Base-by-base conservation (phyloP, 768 basidiomycete species). In the Leccinellum rugosiceps region DNA sequence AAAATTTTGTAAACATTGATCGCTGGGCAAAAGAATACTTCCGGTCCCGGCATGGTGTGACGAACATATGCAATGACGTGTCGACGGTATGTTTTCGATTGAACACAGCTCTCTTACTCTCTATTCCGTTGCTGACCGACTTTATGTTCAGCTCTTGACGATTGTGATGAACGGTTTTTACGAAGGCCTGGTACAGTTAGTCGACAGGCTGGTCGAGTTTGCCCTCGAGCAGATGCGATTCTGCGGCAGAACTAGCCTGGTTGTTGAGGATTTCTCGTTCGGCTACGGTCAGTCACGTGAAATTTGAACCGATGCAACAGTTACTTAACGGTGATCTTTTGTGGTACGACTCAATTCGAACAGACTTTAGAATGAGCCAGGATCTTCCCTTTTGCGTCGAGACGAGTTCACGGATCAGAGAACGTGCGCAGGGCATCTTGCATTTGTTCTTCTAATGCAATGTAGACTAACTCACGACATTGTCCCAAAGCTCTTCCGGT, bases 91-190 rank as follows among this genome's bases (percentile, higher is more conserved):
- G 62, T 64, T 34, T 41, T 19, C n/a, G 35, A 28, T 14, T 13
- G 0, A 38, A 52, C 1, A n/a, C 17, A 43, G 19, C n/a, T 43
- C 41, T 43, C 19, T 43, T n/a, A n/a, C 15, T 38, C 19, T 43
- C 10, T n/a, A 6, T 43, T 43, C 19, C 50, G 0, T 25, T 19
- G 28, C 30, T 26, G 4, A 11, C 41, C 41, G 15, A 32, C 6
- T 48, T 57, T 28, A 52, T 19, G 26, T 21, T 23, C 34, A 73
- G 71, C 38, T 71, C 13, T 51, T 71, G 50, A 66, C 69, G 25
- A 63, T 73, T 26, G 63, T 73, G 10, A 58, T 69, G 25, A 71
- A 71, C 25, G 64, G 58, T 43, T 71, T 73, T 35, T 73, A 73
- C 23, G 67, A 71, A 56, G 70, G 61, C 15, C 67, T 67, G 15